Conservation (phyloP, 2,329 filamentous ascomycete species). For the Samsoniella hepiali region DNA sequence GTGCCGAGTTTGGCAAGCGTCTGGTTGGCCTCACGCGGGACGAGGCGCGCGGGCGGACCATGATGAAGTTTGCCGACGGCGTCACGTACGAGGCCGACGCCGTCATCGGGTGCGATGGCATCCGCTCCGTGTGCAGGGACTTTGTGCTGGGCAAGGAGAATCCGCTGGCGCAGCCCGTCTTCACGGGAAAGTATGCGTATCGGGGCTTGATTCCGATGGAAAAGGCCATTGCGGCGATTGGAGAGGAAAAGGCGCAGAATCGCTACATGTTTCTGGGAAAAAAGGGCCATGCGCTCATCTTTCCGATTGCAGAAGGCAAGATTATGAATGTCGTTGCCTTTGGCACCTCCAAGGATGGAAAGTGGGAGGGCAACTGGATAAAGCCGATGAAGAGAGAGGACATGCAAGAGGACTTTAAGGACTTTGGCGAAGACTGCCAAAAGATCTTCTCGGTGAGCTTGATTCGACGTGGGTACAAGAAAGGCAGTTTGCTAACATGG, state of each 20-base stretch:
- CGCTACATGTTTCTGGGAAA: slow-evolving; percentile 39
- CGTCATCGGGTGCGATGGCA: slow-evolving; percentile 61
- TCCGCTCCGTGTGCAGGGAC: slow-evolving; percentile 53
- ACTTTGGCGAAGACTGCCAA: slow-evolving; percentile 17
- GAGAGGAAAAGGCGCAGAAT: slow-evolving; percentile 32
- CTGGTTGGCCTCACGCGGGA: slow-evolving; percentile 30
- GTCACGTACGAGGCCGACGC: slow-evolving; percentile 37
- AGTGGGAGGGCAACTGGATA: slow-evolving; percentile 17
- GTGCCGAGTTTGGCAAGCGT: slow-evolving; percentile 34
- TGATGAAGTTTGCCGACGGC: slow-evolving; percentile 39
- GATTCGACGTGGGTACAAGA: background rate
- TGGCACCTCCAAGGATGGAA: slow-evolving; percentile 28
- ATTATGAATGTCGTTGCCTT: slow-evolving; percentile 55
- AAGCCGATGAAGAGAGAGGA: slow-evolving; percentile 14
- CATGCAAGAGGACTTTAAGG: slow-evolving; percentile 14
- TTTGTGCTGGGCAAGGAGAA: slow-evolving; percentile 44
- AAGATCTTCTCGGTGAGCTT: slow-evolving; percentile 16
- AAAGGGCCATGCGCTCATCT: slow-evolving; percentile 55
- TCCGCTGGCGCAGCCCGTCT: slow-evolving; percentile 39
- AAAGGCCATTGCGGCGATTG: slow-evolving; percentile 48
- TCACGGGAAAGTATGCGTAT: slow-evolving; percentile 58
- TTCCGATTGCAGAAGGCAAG: slow-evolving; percentile 53
- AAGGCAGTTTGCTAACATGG: background rate
- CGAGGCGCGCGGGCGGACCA: slow-evolving; percentile 24
- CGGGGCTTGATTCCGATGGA: slow-evolving; percentile 47